Evolutionary conservation across 139 green algal species (phyloP), one percentile per base, ranked within the genome.

Genomic region (Tetradesmus lagerheimii): DNA sequence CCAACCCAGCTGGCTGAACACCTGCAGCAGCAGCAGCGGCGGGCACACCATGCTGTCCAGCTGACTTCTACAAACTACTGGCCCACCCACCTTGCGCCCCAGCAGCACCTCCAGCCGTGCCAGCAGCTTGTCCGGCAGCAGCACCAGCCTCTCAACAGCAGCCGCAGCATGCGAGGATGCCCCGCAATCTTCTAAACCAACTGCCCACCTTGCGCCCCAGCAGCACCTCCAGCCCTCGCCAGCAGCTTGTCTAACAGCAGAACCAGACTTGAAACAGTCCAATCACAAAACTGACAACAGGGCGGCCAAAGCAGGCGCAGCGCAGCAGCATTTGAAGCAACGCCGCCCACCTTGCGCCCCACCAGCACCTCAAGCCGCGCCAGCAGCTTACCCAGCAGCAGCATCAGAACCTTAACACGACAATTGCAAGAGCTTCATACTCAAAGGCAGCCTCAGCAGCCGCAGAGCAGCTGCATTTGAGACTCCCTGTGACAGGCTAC

Each of bases 1-100:
- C 8, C 98, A 97, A 20, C 98, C 98, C 84, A 99, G 94, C 93
- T 99, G 98, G 75, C 94, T 99, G 93, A 99, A 99, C 29, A 81
- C 53, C 76, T 88, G 83, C 62, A 66, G 37, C 2, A 64, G 57
- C 41, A 41, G 31, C 47, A 37, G 31, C 66, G 38, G 15, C 53
- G 25, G 53, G 12, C 6, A 3, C 53, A 66, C 8, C 53, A 66
- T 6, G 62, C 8, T 12, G 62, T n/a, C 9, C 25, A n/a, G 34
- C 8, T 45, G 34, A n/a, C n/a, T n/a, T n/a, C n/a, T n/a, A n/a
- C n/a, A n/a, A n/a, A n/a, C n/a, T n/a, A n/a, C n/a, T n/a, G n/a
- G 16, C 29, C 62, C 16, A 80, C 80, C 37, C 31, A 86, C 39
- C 84, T 90, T 90, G 0, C 86, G 29, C 9, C 86, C 71, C 43